Evolutionary conservation across 1,284 basidiomycete species (phyloP).

Genomic region (Microbotryum scabiosae): DNA sequence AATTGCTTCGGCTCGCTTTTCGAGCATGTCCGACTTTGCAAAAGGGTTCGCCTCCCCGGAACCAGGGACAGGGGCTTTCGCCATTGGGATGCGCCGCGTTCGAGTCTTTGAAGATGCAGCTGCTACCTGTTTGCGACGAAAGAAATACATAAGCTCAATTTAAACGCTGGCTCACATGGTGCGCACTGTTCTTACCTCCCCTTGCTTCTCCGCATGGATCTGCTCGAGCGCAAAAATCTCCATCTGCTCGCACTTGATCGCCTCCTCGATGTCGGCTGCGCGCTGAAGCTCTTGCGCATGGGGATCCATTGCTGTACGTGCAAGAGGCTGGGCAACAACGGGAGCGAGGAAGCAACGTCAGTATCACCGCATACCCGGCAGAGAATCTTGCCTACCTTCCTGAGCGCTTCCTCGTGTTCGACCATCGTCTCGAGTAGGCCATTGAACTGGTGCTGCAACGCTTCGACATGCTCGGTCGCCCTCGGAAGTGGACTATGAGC

Average conservation of each 20-base stretch:
- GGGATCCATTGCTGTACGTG: not conserved
- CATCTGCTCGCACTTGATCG: constrained; percentile 32
- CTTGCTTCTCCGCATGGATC: constrained; percentile 25
- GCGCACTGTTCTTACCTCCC: constrained; percentile 9
- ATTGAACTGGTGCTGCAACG: constrained; percentile 27
- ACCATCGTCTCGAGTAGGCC: constrained; percentile 27
- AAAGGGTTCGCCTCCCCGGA: not conserved
- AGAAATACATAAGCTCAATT: no score
- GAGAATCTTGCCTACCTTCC: constrained; percentile 11
- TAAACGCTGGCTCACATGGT: no score
- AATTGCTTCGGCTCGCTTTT: not conserved
- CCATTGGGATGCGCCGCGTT: not conserved
- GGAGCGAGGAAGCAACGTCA: not conserved
- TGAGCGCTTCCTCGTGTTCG: constrained; percentile 25
- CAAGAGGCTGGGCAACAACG: not conserved
- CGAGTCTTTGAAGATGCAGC: no score
- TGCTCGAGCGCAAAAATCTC: constrained; percentile 32
- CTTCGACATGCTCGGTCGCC: constrained; percentile 32
- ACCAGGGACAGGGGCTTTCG: not conserved
- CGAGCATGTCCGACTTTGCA: not conserved
- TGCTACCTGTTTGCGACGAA: not conserved
- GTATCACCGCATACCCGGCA: no score
- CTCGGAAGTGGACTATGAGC: constrained; percentile 24
- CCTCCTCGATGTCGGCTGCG: constrained; percentile 27
- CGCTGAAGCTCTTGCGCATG: constrained; percentile 2